Base-by-base conservation (phyloP, 306 rosid genomes). In the Acacia acuminata region DNA sequence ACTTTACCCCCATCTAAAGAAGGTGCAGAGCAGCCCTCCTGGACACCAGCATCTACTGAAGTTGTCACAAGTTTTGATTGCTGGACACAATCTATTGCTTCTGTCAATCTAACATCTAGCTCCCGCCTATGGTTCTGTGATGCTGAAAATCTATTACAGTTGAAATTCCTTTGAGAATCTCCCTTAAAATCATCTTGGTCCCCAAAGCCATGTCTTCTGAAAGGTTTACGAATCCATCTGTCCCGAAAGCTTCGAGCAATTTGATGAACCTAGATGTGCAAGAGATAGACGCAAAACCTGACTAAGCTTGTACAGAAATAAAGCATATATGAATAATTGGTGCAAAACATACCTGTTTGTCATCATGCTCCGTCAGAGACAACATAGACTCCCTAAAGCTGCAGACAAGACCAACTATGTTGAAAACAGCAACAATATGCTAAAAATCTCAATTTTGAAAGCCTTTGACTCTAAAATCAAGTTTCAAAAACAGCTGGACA, bases 191-290 rank as follows among this genome's bases (percentile, higher is more conserved):
- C 97, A 76, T 87, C 96, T 87, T 94, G 86, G 87, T 93, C 98
- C 76, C 78, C 60, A 76, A 85, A 86, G 79, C 85, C 63, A 79
- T 76, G 88, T 81, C 88, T 96, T 88, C 97, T 87, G 50, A 75
- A 38, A 61, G 77, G 82, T 81, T 89, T 91, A 11, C 88, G 97
- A 86, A 94, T 89, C 98, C 98, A 94, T 88, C 87, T 96, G 79
- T 96, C 98, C 76, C 99, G 92, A 77, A 96, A 96, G 86, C 87
- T 94, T 73, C 99, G 92, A 61, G 98, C 99, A 85, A 94, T 94
- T 88, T 94, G 97, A 90, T 96, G 99, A 72, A 94, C 99, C 99
- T 96, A 87, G 42, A 88, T 53, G 65, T 40, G 77, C 83, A 85
- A 25, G 70, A 55, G 64, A 17, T 53, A 51, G 73, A 76, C 48